These are phyloP conservation scores for Suhomyces terraborum DNA, from an alignment of 1,139 yeast species.

Conservation along the genomic window DNA sequence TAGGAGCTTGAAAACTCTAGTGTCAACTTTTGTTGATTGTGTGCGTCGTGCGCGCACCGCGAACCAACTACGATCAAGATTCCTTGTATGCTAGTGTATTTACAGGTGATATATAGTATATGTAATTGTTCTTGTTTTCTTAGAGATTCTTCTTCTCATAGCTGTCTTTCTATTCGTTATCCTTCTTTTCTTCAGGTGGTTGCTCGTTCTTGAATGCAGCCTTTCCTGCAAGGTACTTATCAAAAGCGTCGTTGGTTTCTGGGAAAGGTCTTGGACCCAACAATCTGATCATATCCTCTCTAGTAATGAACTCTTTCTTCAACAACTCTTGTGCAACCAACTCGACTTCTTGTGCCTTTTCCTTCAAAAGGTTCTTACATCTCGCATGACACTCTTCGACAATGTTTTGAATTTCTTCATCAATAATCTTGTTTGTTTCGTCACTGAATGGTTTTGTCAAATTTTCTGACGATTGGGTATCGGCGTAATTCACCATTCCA, in stretches of 20 bases:
- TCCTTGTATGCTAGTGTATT: slow-evolving; percentile 7
- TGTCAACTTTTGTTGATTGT: slow-evolving; percentile 5
- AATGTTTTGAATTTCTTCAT: slow-evolving; percentile 78
- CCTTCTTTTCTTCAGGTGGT: slow-evolving; percentile 30
- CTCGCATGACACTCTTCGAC: slow-evolving; percentile 74
- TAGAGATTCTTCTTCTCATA: too few species aligned
- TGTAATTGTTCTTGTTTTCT: too few species aligned
- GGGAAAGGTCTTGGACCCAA: slow-evolving; percentile 90
- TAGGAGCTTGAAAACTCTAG: too few species aligned
- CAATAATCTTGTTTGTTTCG: slow-evolving; percentile 77
- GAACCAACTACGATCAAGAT: not conserved
- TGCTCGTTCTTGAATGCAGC: slow-evolving; percentile 40
- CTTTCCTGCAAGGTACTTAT: slow-evolving; percentile 64
- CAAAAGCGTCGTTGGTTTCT: slow-evolving; percentile 90
- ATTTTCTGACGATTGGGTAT: slow-evolving; percentile 56
- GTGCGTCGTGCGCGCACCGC: slow-evolving; percentile 9
- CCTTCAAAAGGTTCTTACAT: slow-evolving; percentile 68
- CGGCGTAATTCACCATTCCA: slow-evolving; percentile 75
- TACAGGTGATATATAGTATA: slow-evolving; percentile 10
- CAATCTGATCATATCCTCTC: slow-evolving; percentile 87
- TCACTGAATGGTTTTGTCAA: slow-evolving; percentile 91
- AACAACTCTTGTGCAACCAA: slow-evolving; percentile 84
- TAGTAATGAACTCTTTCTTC: slow-evolving; percentile 79
- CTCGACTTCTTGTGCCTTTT: slow-evolving; percentile 72
- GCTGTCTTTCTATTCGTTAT: slow-evolving; percentile 19